A percentile compares a stretch with the other conserved stretches of the same genome.
Evolutionary conservation across 73 alveolate species (phyloP).

Genomic region (Strombidium stylifer): DNA sequence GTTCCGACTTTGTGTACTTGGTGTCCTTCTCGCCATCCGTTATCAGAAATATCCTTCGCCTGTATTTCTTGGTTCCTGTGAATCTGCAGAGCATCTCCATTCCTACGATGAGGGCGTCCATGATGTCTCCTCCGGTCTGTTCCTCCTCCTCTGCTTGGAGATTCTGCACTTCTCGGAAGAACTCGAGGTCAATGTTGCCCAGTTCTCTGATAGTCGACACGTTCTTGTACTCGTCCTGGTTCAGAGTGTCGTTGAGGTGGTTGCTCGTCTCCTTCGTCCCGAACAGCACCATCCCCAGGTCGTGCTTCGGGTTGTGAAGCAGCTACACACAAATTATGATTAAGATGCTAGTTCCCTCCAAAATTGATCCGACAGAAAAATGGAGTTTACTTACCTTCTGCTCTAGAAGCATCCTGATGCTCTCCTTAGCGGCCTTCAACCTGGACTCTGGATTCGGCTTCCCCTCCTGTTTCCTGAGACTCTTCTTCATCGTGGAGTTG

Average conservation of each 20-base stretch:
- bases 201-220: slow-evolving; percentile 54
- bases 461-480: slow-evolving; percentile 12
- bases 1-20: slow-evolving; percentile 48
- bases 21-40: slow-evolving; percentile 93
- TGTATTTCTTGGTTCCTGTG: slow-evolving; percentile 76
- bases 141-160: slow-evolving; percentile 18
- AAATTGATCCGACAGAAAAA: too few relatives aligned
- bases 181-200: slow-evolving; percentile 51
- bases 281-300: slow-evolving; percentile 72
- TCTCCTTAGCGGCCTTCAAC: slow-evolving; percentile 66
- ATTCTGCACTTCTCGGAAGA: slow-evolving; percentile 28
- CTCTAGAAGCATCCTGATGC: slow-evolving; percentile 67
- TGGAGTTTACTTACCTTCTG: slow-evolving; percentile 37
- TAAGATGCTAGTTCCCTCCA: too few relatives aligned
- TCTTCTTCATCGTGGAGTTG: slow-evolving; percentile 60
- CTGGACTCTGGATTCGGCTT: slow-evolving; percentile 35
- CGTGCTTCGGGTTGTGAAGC: slow-evolving; percentile 60
- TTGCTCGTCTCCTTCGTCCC: slow-evolving; percentile 66
- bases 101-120: slow-evolving; percentile 90
- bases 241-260: slow-evolving; percentile 51
- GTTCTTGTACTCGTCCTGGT: slow-evolving; percentile 61
- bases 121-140: slow-evolving; percentile 82
- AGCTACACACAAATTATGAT: slow-evolving; percentile 19
- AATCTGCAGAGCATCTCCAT: slow-evolving; percentile 77
- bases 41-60: slow-evolving; percentile 83